These are phyloP conservation scores for Ormosia semicastrata DNA, from an alignment of 306 rosid genomes.

Conservation along the genomic window DNA sequence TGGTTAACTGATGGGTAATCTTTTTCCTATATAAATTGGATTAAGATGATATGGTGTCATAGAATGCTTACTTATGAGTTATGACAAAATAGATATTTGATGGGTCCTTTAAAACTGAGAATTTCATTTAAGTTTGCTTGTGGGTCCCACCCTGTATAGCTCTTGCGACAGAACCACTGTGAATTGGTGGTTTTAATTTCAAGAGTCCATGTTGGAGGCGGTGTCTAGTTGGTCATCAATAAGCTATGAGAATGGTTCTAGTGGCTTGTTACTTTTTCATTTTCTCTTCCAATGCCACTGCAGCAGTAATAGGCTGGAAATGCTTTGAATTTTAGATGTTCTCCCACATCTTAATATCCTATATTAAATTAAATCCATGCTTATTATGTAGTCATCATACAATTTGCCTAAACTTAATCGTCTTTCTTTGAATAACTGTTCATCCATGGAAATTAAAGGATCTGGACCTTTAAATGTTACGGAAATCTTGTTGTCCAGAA, in stretches of 20 bases:
- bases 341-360: not conserved
- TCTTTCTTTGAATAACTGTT: not conserved
- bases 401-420: not conserved
- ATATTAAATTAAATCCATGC: slow-evolving; percentile 1
- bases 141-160: no score
- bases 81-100: not conserved
- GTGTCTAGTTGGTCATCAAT: slow-evolving; percentile 12
- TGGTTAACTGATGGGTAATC: not conserved
- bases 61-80: slow-evolving; percentile 5
- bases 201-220: not conserved
- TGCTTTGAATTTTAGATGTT: slow-evolving; percentile 6
- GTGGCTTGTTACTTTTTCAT: not conserved
- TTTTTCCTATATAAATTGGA: not conserved
- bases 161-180: not conserved
- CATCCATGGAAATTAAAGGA: not conserved
- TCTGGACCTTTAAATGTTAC: not conserved
- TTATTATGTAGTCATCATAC: not conserved
- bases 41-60: slow-evolving; percentile 10
- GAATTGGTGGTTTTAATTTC: slow-evolving; percentile 9
- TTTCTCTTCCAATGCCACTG: slow-evolving; percentile 2
- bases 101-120: not conserved
- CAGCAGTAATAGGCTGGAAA: not conserved
- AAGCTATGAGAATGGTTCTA: slow-evolving; percentile 4
- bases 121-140: not conserved
- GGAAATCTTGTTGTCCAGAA: not conserved